Evolutionary conservation across 805 yeast genomes (phyloP).

Genomic region (Pichia nanzhaoensis): DNA sequence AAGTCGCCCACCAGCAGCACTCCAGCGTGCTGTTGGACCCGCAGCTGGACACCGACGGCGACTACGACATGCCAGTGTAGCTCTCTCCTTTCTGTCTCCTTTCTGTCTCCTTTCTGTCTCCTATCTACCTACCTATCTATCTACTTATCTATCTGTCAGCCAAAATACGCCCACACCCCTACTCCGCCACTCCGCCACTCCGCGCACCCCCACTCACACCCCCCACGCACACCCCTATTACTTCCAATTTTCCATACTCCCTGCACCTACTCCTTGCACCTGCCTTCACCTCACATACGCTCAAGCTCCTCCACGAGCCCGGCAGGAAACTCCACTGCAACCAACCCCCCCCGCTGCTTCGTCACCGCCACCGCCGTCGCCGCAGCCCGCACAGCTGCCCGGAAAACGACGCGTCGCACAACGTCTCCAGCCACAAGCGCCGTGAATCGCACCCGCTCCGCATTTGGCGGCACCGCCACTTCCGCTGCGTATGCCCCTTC

Average conservation of each 20-base stretch:
- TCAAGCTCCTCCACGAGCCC: slow-evolving; percentile 2
- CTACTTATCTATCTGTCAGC: too few relatives aligned
- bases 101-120: too few relatives aligned
- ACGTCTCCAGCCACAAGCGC: slow-evolving; percentile 40
- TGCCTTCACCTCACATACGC: background rate
- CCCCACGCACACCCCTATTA: too few relatives aligned
- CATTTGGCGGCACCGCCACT: slow-evolving; percentile 26
- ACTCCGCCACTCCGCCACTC: too few relatives aligned
- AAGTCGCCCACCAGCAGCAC: slow-evolving; percentile 1
- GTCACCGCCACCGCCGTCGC: too few relatives aligned
- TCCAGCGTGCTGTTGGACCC: slow-evolving; percentile 4
- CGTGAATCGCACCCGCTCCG: slow-evolving; percentile 40
- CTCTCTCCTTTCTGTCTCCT: too few relatives aligned
- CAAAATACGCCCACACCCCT: too few relatives aligned
- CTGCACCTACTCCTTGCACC: background rate
- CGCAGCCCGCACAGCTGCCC: slow-evolving; percentile 31
- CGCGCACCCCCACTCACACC: too few relatives aligned
- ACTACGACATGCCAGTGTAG: slow-evolving; percentile 4
- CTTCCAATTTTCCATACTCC: too few relatives aligned
- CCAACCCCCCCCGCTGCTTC: too few relatives aligned
- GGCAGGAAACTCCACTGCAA: background rate
- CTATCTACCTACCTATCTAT: background rate
- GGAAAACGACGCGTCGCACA: slow-evolving; percentile 46
- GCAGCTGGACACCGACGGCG: slow-evolving; percentile 6
- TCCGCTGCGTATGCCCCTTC: slow-evolving; percentile 25